Evolutionary conservation across 306 rosid genomes (phyloP).

Genomic region (Cucumis hystrix): DNA sequence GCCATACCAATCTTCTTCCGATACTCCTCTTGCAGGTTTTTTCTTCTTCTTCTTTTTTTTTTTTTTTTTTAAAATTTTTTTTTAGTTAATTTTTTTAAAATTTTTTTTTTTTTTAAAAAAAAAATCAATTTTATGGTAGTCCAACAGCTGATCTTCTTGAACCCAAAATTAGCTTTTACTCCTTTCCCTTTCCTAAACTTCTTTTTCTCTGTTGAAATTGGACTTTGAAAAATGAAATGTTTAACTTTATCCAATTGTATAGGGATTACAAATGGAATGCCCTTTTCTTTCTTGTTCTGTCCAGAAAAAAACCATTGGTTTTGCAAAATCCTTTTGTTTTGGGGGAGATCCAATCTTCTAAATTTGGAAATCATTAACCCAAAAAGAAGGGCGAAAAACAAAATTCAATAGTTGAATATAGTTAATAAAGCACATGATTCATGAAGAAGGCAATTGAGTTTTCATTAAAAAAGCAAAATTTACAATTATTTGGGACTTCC

Average conservation of each 20-base stretch:
- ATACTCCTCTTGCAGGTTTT: conserved; percentile 45
- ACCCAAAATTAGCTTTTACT: neutral
- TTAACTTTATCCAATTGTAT: neutral
- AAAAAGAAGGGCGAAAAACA: too few species aligned
- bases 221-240: neutral
- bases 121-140: neutral
- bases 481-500: neutral
- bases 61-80: too few species aligned
- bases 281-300: neutral
- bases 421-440: neutral
- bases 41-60: too few species aligned
- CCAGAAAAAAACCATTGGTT: too few species aligned
- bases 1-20: conserved; percentile 63
- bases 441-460: neutral
- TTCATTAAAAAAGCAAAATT: neutral
- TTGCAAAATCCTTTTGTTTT: neutral
- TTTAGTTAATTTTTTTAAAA: neutral
- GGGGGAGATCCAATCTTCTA: too few species aligned
- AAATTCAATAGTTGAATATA: neutral
- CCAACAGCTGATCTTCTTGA: neutral
- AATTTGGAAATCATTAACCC: neutral
- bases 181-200: neutral
- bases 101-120: neutral
- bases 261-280: neutral
- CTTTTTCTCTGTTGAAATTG: neutral